Conservation (phyloP, 495 filamentous ascomycete genomes). For the Parathielavia appendiculata region DNA sequence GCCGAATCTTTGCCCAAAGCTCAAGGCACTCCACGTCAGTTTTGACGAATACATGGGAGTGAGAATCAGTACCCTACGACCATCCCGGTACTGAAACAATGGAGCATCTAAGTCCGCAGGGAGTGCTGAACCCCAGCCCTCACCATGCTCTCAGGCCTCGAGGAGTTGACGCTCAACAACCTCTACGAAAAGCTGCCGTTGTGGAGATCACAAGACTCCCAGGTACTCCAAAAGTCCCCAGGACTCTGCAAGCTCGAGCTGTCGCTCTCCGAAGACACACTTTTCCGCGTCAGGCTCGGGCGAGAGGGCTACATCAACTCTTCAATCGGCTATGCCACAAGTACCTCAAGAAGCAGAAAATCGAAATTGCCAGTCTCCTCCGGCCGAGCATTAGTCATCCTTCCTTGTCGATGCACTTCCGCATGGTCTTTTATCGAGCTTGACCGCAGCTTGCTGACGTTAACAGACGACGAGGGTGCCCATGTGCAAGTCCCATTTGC, state of each 20-base stretch:
- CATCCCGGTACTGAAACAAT: too few relatives aligned
- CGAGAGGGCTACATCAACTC: not conserved
- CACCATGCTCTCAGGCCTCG: not conserved
- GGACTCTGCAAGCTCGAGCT: not conserved
- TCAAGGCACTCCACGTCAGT: too few relatives aligned
- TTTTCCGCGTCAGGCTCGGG: not conserved
- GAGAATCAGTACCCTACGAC: too few relatives aligned
- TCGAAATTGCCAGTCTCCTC: not conserved
- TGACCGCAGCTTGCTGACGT: not conserved
- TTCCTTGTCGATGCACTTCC: not conserved
- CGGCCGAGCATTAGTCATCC: not conserved
- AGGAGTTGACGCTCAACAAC: conserved; percentile 1
- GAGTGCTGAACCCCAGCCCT: too few relatives aligned
- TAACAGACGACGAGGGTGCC: not conserved
- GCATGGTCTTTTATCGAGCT: conserved; percentile 3
- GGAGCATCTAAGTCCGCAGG: too few relatives aligned
- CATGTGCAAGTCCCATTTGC: not conserved
- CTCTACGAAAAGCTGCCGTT: conserved; percentile 5
- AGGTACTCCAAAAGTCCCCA: conserved; percentile 5
- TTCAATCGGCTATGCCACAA: not conserved
- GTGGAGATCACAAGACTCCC: conserved; percentile 1
- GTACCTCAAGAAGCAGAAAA: not conserved
- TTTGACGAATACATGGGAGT: too few relatives aligned
- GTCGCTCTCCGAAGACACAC: not conserved
- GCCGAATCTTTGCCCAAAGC: too few relatives aligned